Conservation (phyloP, 1,139 yeast species). For the Groenewaldozyma auringiensis region DNA sequence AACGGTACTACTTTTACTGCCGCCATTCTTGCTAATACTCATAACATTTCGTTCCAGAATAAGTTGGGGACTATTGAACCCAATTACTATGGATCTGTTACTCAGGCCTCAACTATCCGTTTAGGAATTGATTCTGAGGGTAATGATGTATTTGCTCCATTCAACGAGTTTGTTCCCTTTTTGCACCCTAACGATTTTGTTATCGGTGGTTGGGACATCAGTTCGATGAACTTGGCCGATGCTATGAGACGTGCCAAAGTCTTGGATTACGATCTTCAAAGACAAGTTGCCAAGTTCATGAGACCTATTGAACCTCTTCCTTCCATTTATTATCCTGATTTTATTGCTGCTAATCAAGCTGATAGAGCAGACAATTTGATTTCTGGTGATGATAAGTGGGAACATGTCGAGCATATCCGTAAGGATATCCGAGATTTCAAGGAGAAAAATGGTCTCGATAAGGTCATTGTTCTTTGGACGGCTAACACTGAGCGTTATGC, state of each 20-base stretch:
- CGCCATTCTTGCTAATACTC: conserved; percentile 77
- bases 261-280: conserved; percentile 76
- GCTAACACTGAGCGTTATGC: conserved; percentile 96
- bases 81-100: conserved; percentile 92
- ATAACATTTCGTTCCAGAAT: conserved; percentile 69
- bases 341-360: conserved; percentile 90
- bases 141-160: conserved; percentile 87
- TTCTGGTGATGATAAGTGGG: conserved; percentile 73
- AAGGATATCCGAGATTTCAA: conserved; percentile 78
- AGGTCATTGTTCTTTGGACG: conserved; percentile 89
- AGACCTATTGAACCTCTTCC: conserved; percentile 63
- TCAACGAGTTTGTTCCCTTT: conserved; percentile 82
- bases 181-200: conserved; percentile 85
- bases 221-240: conserved; percentile 56
- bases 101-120: conserved; percentile 86
- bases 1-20: conserved; percentile 90
- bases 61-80: conserved; percentile 76
- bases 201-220: conserved; percentile 94
- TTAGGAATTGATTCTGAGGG: conserved; percentile 79
- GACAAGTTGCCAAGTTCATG: conserved; percentile 62
- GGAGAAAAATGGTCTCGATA: conserved; percentile 62
- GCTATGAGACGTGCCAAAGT: conserved; percentile 87
- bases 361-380: conserved; percentile 86
- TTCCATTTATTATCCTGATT: conserved; percentile 90
- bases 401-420: conserved; percentile 81